Evolutionary conservation across 306 rosid genomes (phyloP).

Genomic region (Medicago lupulina): DNA sequence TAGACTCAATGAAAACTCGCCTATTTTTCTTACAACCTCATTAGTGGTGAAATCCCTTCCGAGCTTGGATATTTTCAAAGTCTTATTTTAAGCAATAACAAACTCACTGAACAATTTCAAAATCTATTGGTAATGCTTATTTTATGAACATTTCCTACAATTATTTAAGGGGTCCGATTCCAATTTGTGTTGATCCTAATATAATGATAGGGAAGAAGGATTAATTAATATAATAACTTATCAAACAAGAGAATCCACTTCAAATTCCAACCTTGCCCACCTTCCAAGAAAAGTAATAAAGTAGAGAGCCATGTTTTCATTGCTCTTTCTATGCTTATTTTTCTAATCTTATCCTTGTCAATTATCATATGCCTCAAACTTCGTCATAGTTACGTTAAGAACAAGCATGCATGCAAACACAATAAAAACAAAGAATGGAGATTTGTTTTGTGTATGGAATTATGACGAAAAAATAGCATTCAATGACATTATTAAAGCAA

Average conservation of each 20-base stretch:
- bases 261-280: too few species aligned
- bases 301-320: not conserved
- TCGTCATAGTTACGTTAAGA: not conserved
- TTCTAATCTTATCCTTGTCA: too few species aligned
- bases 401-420: too few species aligned
- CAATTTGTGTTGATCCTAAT: not conserved
- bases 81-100: not conserved
- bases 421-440: not conserved
- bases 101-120: not conserved
- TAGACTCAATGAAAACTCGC: not conserved
- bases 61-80: too few species aligned
- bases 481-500: slow-evolving; percentile 23
- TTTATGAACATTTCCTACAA: not conserved
- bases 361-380: too few species aligned
- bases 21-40: not conserved
- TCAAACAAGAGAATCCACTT: too few species aligned
- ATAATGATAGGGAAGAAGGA: too few species aligned
- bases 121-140: not conserved
- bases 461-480: slow-evolving; percentile 18
- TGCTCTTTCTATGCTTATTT: too few species aligned
- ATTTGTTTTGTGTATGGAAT: slow-evolving; percentile 1
- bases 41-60: slow-evolving; percentile 12
- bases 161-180: not conserved
- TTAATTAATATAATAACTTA: too few species aligned
- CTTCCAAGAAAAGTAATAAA: too few species aligned